Conservation (phyloP, 169 alveolate species). For the Plasmodium relictum region DNA sequence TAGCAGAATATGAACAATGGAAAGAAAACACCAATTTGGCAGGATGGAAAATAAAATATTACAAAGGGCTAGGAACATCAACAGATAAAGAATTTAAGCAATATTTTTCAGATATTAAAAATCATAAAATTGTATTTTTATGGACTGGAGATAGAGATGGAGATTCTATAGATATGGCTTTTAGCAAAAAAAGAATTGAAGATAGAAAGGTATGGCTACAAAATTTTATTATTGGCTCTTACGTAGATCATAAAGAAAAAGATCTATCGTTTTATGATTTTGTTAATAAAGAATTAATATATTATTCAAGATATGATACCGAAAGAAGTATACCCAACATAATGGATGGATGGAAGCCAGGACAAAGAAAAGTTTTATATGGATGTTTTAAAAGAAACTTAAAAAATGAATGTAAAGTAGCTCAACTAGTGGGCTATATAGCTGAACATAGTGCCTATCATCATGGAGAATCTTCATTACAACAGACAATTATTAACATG, state of each 20-base stretch:
- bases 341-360: constrained; percentile 99
- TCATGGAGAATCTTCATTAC: constrained; percentile 99
- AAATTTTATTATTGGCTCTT: constrained; percentile 78
- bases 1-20: constrained; percentile 98
- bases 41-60: constrained; percentile 98
- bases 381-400: constrained; percentile 97
- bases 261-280: constrained; percentile 94
- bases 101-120: constrained; percentile 96
- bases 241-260: constrained; percentile 83
- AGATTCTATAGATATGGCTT: constrained; percentile 98
- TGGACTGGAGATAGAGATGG: constrained; percentile 88
- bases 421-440: constrained; percentile 95
- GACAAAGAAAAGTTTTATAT: constrained; percentile 98
- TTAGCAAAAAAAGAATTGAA: constrained; percentile 97
- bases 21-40: constrained; percentile 89
- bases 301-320: constrained; percentile 97
- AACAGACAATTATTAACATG: constrained; percentile 97
- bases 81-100: constrained; percentile 99
- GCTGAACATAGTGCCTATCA: constrained; percentile 99
- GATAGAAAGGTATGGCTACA: constrained; percentile 97
- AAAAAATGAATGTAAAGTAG: constrained; percentile 96
- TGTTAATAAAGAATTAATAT: constrained; percentile 98
- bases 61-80: constrained; percentile 99
- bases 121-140: constrained; percentile 94
- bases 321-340: constrained; percentile 98